phyloP scores from a whole-genome alignment of 495 filamentous ascomycete species.

The Paragyromitra xinjiangensis region DNA sequence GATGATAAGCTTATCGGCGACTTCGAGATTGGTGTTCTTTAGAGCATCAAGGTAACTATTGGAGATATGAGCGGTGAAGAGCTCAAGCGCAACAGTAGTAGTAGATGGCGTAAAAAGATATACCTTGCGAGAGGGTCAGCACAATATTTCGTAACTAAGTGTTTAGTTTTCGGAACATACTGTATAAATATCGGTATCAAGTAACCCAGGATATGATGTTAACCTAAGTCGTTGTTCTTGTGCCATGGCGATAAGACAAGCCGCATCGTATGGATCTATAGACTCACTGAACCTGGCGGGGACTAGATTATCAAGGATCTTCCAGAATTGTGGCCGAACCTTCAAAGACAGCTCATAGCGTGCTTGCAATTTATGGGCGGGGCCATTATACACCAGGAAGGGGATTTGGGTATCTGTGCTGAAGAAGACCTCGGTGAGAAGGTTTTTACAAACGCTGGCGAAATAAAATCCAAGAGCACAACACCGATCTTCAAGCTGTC shows the following conservation, averaged over 20 bases:
- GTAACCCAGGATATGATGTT: not conserved
- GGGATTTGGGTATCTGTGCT: not conserved
- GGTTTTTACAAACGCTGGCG: not conserved
- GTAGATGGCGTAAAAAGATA: constrained; percentile 14
- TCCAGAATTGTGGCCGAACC: not conserved
- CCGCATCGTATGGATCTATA: constrained; percentile 6
- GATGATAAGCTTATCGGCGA: not conserved
- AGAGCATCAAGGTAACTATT: not conserved
- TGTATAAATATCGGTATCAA: not conserved
- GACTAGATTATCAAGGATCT: not conserved
- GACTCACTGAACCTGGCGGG: not conserved
- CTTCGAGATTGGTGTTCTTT: not conserved
- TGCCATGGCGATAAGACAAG: constrained; percentile 27
- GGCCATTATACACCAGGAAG: not conserved
- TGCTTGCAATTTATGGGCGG: not conserved
- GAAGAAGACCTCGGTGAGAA: not conserved
- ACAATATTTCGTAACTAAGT: too few relatives aligned
- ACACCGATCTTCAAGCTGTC: not conserved
- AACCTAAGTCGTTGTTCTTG: not conserved
- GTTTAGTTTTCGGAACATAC: not conserved
- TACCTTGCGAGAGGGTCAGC: not conserved
- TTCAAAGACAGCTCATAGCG: not conserved
- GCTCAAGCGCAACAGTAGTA: not conserved
- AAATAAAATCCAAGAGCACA: not conserved
- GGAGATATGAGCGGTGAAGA: constrained; percentile 12